Percentiles rank a stretch among this genome's conserved stretches.
These are phyloP conservation scores for Tylopilus orsonianus DNA, from an alignment of 1,284 basidiomycete genomes.

Conservation along the genomic window DNA sequence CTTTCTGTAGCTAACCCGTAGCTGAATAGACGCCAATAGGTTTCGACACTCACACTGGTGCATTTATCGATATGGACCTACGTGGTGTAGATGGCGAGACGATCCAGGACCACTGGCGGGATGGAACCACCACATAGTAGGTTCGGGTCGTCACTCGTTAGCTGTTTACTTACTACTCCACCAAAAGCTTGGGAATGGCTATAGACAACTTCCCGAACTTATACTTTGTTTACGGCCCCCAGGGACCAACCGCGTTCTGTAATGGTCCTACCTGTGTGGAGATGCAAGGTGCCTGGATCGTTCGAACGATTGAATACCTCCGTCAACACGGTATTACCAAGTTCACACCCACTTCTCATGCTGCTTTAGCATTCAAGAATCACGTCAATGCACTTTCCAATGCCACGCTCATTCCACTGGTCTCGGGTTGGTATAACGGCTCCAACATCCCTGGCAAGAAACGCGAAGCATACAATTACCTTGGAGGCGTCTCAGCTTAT, in stretches of 20 bases:
- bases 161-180: neutral
- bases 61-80: slow-evolving; percentile 12
- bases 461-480: slow-evolving; percentile 15
- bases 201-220: slow-evolving; percentile 25
- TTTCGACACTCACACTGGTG: slow-evolving; percentile 11
- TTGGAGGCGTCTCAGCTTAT: slow-evolving; percentile 9
- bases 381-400: slow-evolving; percentile 1
- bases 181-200: slow-evolving; percentile 19
- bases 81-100: slow-evolving; percentile 15
- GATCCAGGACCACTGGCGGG: slow-evolving; percentile 20
- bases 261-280: slow-evolving; percentile 11
- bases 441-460: slow-evolving; percentile 18
- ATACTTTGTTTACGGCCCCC: slow-evolving; percentile 18
- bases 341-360: slow-evolving; percentile 12
- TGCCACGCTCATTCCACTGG: slow-evolving; percentile 11
- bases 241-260: slow-evolving; percentile 15
- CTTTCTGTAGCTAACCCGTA: too few relatives aligned
- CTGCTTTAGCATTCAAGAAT: slow-evolving; percentile 11
- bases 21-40: slow-evolving; percentile 1
- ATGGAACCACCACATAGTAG: slow-evolving; percentile 21
- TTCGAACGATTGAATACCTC: slow-evolving; percentile 16
- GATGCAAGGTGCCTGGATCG: slow-evolving; percentile 12
- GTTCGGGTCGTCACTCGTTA: neutral
- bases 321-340: slow-evolving; percentile 15
- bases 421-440: slow-evolving; percentile 3